phyloP scores from a whole-genome alignment of 257 asterid species.

The Osmanthus fragrans region DNA sequence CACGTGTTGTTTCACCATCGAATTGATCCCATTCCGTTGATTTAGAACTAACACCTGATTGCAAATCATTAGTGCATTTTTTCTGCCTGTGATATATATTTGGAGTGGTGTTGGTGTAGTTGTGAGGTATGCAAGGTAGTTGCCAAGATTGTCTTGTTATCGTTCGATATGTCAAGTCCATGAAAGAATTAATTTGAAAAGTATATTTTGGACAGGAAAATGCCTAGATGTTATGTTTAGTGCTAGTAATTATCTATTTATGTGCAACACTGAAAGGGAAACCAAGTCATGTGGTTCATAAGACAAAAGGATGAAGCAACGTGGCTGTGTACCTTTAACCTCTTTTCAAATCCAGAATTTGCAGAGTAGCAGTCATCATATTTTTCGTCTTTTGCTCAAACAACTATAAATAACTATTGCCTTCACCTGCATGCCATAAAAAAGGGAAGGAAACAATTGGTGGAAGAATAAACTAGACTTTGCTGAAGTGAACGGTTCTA shows the following conservation, averaged over 20 bases:
- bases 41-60: neutral
- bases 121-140: neutral
- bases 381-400: neutral
- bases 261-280: neutral
- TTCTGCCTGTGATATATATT: neutral
- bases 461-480: neutral
- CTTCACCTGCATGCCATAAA: neutral
- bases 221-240: neutral
- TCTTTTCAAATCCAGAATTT: neutral
- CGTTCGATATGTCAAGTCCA: neutral
- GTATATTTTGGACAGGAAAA: neutral
- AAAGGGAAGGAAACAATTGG: neutral
- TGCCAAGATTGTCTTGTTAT: neutral
- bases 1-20: conserved; percentile 9
- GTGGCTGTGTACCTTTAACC: neutral
- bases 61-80: neutral
- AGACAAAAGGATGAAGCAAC: neutral
- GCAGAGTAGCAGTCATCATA: neutral
- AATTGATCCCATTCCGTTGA: conserved; percentile 13
- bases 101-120: neutral
- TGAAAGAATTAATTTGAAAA: neutral
- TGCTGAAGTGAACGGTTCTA: conserved; percentile 2
- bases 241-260: too few relatives aligned
- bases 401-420: neutral
- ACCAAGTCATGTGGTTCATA: neutral